Conservation (phyloP, 2,329 filamentous ascomycete genomes). For the Leptosphaerulina australis region DNA sequence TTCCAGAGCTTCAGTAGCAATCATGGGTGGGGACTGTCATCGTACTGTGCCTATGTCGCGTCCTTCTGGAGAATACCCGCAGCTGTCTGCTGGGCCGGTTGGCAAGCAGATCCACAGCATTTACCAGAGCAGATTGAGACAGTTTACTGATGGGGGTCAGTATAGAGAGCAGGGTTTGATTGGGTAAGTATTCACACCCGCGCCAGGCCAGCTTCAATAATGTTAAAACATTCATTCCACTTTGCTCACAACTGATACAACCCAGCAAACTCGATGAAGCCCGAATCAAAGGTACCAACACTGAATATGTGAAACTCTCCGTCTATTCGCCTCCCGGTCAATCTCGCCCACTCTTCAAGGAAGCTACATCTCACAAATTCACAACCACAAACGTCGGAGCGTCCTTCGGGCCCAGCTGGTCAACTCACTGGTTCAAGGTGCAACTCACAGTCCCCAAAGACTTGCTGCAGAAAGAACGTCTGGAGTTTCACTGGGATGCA, state of each 20-base stretch:
- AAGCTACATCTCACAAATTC: slow-evolving; percentile 79
- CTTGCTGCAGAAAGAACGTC: slow-evolving; percentile 74
- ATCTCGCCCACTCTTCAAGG: slow-evolving; percentile 81
- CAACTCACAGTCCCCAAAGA: slow-evolving; percentile 76
- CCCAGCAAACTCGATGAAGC: slow-evolving; percentile 74
- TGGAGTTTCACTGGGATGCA: slow-evolving; percentile 97
- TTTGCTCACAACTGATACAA: neutral
- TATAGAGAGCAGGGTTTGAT: slow-evolving; percentile 77
- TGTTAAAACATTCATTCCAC: neutral
- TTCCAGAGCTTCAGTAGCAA: neutral
- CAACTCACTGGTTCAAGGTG: slow-evolving; percentile 96
- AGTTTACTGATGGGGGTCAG: slow-evolving; percentile 75
- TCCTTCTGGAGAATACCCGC: slow-evolving; percentile 35
- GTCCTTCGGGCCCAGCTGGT: slow-evolving; percentile 91
- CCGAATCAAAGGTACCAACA: slow-evolving; percentile 67
- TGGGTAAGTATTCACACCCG: slow-evolving; percentile 60
- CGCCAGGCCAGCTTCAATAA: neutral
- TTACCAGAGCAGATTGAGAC: slow-evolving; percentile 80
- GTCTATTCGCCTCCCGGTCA: slow-evolving; percentile 84
- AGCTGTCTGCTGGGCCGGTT: slow-evolving; percentile 45
- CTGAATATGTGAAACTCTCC: slow-evolving; percentile 74
- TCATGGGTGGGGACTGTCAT: slow-evolving; percentile 47
- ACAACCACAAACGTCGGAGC: slow-evolving; percentile 74
- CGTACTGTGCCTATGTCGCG: slow-evolving; percentile 34
- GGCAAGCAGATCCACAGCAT: slow-evolving; percentile 72